Base-by-base conservation (phyloP, 768 basidiomycete genomes). In the Hydnum rufescens region DNA sequence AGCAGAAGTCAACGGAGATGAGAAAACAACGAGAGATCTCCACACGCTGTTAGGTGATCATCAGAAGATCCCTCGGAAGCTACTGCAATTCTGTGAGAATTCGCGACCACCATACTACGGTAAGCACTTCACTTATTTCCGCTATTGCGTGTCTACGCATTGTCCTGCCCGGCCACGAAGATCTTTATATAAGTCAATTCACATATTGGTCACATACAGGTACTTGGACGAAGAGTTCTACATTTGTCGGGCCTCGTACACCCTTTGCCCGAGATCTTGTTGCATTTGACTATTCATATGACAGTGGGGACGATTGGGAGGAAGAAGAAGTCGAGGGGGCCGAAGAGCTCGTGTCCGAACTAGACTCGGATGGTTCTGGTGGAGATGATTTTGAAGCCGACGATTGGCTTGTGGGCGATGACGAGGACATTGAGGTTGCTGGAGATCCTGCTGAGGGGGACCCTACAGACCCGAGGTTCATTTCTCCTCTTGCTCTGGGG, bases 301-400 rank as follows among this genome's bases (percentile, higher is more conserved):
- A 99, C 66, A 90, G 86, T 50, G 93, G 87, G 13, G 88, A 80
- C 59, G 95, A 97, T 59, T 97, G 95, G 95, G 87, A 88, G 57
- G 84, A 82, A 53, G 89, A 90, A 61, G 77, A 78, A 22, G 71
- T 69, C 8, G 75, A 72, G 2, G 86, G 80, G 23, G 84, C 77
- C 6, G 86, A 80, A 49, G 84, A 85, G 48, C 81, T 84, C 52
- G 59, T 57, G 26, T 52, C 51, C 5, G 57, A 53, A 19, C 60
- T 57, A 25, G 60, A 60, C n/a, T 64, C 64, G 4, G 63, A 61
- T 22, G 60, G 60, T 8, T 74, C 80, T 4, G 70, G 69, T 39
- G 67, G 67, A 32, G 70, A 60, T 19, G 50, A 58, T 5, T 67
- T 72, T 4, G 79, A 82, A 3, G 84, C 85, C 16, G 79, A 71